phyloP scores from a whole-genome alignment of 169 alveolate genomes.

The Cryptosporidium ubiquitum region DNA sequence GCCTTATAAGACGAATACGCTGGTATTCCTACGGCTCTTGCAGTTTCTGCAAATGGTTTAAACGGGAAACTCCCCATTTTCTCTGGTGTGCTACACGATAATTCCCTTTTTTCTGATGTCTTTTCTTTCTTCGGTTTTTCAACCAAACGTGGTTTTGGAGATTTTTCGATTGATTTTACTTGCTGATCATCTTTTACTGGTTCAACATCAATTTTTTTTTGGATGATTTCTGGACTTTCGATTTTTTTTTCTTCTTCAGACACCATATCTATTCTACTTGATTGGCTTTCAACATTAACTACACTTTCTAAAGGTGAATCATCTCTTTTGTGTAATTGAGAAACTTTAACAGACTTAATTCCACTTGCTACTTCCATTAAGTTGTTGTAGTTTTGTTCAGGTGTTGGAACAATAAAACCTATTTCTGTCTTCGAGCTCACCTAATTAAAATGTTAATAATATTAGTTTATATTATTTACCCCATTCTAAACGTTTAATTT shows the following conservation, averaged over 20 bases:
- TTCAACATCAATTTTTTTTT: neutral
- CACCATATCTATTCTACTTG: neutral
- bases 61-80: neutral
- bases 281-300: neutral
- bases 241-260: neutral
- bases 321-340: neutral
- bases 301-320: neutral
- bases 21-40: slow-evolving; percentile 74
- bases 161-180: neutral
- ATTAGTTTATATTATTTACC: neutral
- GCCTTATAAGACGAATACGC: slow-evolving; percentile 9
- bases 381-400: slow-evolving; percentile 6
- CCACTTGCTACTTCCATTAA: slow-evolving; percentile 19
- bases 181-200: neutral
- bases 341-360: neutral
- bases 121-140: neutral
- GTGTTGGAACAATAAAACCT: slow-evolving; percentile 19
- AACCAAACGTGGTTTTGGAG: neutral
- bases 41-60: slow-evolving; percentile 67
- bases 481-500: neutral
- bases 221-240: neutral
- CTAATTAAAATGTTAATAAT: neutral
- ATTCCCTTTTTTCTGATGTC: neutral
- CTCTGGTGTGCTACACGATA: neutral
- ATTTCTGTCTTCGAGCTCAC: neutral